A percentile compares a stretch with the other conserved stretches of the same genome.
Conservation (phyloP, 352 stramenopile genomes). For the Plasmopara muralis region DNA sequence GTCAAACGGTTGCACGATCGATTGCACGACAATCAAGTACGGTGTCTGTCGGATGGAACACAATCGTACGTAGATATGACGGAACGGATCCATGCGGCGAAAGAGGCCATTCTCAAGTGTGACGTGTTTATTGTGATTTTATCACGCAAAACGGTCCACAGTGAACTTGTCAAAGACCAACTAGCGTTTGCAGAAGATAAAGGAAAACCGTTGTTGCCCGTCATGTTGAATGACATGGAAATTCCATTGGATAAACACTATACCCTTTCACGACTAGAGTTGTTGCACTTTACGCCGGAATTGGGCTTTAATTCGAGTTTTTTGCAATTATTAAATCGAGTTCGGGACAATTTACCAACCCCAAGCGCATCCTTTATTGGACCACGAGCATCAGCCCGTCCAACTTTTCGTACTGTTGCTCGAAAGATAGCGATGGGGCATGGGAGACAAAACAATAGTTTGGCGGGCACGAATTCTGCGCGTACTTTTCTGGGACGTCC, state of each 20-base stretch:
- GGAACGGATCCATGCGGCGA: constrained; percentile 55
- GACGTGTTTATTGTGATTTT: constrained; percentile 66
- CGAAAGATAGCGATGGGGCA: constrained; percentile 28
- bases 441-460: constrained; percentile 20
- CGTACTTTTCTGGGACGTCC: constrained; percentile 23
- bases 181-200: constrained; percentile 79
- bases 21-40: constrained; percentile 43
- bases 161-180: constrained; percentile 76
- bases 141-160: constrained; percentile 51
- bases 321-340: constrained; percentile 35
- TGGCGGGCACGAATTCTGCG: constrained; percentile 18
- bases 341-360: constrained; percentile 40
- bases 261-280: constrained; percentile 56
- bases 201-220: constrained; percentile 55
- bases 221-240: constrained; percentile 74
- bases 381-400: constrained; percentile 19
- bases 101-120: constrained; percentile 78
- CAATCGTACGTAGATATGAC: constrained; percentile 45
- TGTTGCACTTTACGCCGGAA: constrained; percentile 77
- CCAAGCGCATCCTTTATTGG: constrained; percentile 23
- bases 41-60: constrained; percentile 48
- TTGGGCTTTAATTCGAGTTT: constrained; percentile 76
- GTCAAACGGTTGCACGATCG: constrained; percentile 53
- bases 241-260: constrained; percentile 72
- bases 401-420: constrained; percentile 28